A percentile compares a stretch with the other conserved stretches of the same genome.
These are phyloP conservation scores for Lentithecium fluviatile DNA, from an alignment of 495 filamentous ascomycete species.

Conservation along the genomic window DNA sequence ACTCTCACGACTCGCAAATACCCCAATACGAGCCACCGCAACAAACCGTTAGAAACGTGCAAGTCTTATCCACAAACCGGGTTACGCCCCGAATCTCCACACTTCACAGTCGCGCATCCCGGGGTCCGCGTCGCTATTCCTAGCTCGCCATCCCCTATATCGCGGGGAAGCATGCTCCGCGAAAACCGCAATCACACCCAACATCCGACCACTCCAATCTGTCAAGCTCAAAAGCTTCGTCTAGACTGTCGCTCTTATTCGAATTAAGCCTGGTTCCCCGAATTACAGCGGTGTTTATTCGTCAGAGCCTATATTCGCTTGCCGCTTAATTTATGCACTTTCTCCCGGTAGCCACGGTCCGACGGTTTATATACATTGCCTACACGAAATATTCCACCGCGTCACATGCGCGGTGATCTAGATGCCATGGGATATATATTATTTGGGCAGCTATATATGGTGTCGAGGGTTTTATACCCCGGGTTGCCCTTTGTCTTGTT, in stretches of 20 bases:
- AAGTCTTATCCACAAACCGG: too few relatives aligned
- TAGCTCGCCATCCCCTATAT: too few relatives aligned
- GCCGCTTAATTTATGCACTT: conserved; percentile 19
- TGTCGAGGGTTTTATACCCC: conserved; percentile 1
- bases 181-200: background rate
- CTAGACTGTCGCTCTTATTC: conserved; percentile 2
- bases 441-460: conserved; percentile 1
- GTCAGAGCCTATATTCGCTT: conserved; percentile 28
- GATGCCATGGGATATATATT: background rate
- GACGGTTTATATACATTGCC: conserved; percentile 29
- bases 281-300: background rate
- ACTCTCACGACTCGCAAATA: too few relatives aligned
- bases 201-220: background rate
- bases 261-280: background rate
- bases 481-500: background rate
- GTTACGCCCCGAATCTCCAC: too few relatives aligned
- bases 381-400: conserved; percentile 1
- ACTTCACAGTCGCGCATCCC: too few relatives aligned
- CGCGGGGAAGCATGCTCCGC: too few relatives aligned
- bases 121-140: too few relatives aligned
- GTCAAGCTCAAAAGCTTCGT: background rate
- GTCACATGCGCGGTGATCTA: conserved; percentile 10
- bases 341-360: conserved; percentile 22
- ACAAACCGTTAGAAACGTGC: too few relatives aligned
- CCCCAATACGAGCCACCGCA: too few relatives aligned